Evolutionary conservation across 805 yeast genomes (phyloP), one percentile per base, ranked within the genome.

Genomic region (Tetrapisispora arboricola): DNA sequence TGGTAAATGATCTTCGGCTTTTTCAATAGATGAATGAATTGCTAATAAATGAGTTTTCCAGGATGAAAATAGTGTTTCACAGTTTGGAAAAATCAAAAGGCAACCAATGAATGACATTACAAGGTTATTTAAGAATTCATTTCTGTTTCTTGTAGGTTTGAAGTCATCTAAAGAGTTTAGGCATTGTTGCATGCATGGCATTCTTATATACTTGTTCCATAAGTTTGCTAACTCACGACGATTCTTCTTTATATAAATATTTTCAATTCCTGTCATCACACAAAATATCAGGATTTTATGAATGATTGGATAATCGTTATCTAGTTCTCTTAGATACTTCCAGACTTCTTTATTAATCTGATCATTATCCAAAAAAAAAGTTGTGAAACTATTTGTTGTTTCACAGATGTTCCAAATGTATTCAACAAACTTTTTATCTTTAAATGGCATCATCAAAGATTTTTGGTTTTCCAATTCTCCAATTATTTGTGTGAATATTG

Each of bases 31-130:
- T 10, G 17, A 18, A 27, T 25, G 38, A 7, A 40, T 15, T 7
- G 42, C 46, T 34, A 27, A 18, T 11, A 44, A 17, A 32, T 46
- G 49, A 10, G 28, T 18, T 27, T 44, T 40, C 49, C 49, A 46
- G 21, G 30, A 21, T 21, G 38, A 29, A 22, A 26, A 21, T 16
- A 28, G 17, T 15, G 29, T 20, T 15, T 42, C 20, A 24, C 41
- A 36, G 27, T 45, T 34, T 9, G 44, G 39, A 13, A 32, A 32
- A 24, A 43, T 40, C 8, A 45, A 21, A 17, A 43, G 9, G 9
- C 38, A 30, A 17, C 37, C 38, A 12, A 42, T 19, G 31, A 45
- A 43, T 15, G 42, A 29, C 6, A 43, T 27, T 6, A 38, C 26
- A 16, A 32, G 25, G 17, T 21, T 16, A 10, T 27, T 40, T 17